Evolutionary conservation across 2,329 filamentous ascomycete species (phyloP).

Genomic region (Colletotrichum nymphaeae): DNA sequence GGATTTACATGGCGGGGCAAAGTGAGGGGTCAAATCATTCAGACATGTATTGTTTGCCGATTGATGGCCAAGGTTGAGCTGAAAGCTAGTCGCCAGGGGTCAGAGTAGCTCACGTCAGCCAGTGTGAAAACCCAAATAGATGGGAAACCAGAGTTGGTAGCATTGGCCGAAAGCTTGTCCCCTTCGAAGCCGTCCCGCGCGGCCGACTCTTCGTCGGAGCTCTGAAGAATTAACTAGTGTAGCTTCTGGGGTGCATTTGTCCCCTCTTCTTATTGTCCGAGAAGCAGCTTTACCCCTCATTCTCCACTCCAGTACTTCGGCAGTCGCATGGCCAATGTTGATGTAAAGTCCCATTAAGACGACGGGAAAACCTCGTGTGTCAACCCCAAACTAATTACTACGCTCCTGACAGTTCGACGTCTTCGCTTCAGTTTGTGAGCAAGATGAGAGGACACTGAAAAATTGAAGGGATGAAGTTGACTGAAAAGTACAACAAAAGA

Average conservation of each 20-base stretch:
- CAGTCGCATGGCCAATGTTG: not conserved
- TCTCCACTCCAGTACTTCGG: not conserved
- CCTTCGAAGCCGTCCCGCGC: not conserved
- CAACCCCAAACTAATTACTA: too few relatives aligned
- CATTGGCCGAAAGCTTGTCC: not conserved
- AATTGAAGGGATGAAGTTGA: too few relatives aligned
- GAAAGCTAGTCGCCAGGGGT: not conserved
- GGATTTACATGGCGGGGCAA: constrained; percentile 30
- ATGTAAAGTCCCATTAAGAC: not conserved
- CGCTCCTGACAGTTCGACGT: too few relatives aligned
- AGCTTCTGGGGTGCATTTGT: constrained; percentile 24
- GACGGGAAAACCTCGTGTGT: too few relatives aligned
- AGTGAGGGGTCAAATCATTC: constrained; percentile 25
- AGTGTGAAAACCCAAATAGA: not conserved
- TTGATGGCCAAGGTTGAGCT: constrained; percentile 20
- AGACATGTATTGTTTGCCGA: not conserved
- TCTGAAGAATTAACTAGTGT: not conserved
- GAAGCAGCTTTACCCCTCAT: not conserved
- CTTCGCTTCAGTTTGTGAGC: too few relatives aligned
- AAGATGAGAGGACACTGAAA: too few relatives aligned
- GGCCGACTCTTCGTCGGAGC: not conserved
- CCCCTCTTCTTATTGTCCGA: constrained; percentile 12
- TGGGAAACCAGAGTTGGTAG: not conserved
- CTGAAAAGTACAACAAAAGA: too few relatives aligned
- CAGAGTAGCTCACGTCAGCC: constrained; percentile 18